A percentile compares a stretch with the other conserved stretches of the same genome.
Conservation (phyloP, 1,284 basidiomycete genomes). For the Ustilago lituana region DNA sequence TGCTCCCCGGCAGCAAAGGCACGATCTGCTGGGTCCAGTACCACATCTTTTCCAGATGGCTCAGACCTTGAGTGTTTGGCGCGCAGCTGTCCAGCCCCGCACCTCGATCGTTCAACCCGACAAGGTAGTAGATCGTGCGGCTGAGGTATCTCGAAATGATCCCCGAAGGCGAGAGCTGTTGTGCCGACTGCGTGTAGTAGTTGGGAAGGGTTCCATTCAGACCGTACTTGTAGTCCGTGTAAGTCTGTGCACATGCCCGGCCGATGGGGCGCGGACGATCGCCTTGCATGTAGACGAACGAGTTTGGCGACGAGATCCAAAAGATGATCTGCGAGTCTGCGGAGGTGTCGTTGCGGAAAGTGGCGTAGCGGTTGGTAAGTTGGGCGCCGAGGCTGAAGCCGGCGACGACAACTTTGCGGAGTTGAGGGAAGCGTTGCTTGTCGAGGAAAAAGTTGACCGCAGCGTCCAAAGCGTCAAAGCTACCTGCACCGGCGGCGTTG, state of each 20-base stretch:
- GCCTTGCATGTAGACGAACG: constrained; percentile 56
- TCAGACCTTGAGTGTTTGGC: constrained; percentile 51
- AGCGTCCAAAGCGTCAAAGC: constrained; percentile 58
- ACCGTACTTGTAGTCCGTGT: constrained; percentile 63
- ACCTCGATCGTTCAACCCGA: constrained; percentile 45
- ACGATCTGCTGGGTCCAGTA: constrained; percentile 55
- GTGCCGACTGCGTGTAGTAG: constrained; percentile 27
- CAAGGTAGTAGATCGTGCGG: constrained; percentile 53
- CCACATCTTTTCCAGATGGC: constrained; percentile 57
- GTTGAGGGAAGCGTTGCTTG: constrained; percentile 46
- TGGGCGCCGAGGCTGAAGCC: constrained; percentile 62
- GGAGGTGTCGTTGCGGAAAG: constrained; percentile 37
- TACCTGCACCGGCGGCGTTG: constrained; percentile 22
- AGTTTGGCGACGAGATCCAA: constrained; percentile 57
- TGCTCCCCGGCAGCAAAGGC: constrained; percentile 46
- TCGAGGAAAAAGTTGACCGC: constrained; percentile 52
- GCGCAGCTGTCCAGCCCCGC: constrained; percentile 45
- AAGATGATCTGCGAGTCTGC: constrained; percentile 50
- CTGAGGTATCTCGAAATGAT: constrained; percentile 41
- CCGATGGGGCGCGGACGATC: constrained; percentile 35
- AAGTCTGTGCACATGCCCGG: constrained; percentile 24
- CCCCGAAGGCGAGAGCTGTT: neutral
- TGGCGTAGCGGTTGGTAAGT: constrained; percentile 55
- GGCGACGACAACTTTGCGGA: constrained; percentile 59
- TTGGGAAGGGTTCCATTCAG: constrained; percentile 53